Evolutionary conservation across 2,329 filamentous ascomycete genomes (phyloP), one percentile per base, ranked within the genome.

Genomic region (Colletotrichum salicis): DNA sequence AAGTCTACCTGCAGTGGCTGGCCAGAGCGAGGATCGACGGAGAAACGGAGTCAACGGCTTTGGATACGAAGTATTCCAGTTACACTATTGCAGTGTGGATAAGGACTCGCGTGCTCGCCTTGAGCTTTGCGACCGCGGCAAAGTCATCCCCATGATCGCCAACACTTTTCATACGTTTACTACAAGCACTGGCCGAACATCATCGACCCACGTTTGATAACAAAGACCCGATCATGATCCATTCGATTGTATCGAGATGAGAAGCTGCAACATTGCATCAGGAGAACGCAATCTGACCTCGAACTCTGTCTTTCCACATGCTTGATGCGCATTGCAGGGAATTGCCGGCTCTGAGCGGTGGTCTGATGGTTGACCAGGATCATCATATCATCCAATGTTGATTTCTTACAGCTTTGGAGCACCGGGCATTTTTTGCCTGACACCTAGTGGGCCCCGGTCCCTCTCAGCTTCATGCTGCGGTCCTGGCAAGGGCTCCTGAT

Each of bases 351-450:
- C 11, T 37, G 37, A 22, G 22, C 11, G 35, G 61, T 72, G 70
- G 66, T 48, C 66, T 70, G 70, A 72, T 64, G n/a, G 59, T 7
- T 29, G 33, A 54, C 68, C 35, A 64, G 60, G 66, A 65, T 65
- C 24, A 70, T 72, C 70, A 72, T 60, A 70, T 71, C 67, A 66
- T 72, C 48, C 37, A 70, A 65, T 58, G 56, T 64, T 58, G 55
- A 61, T 61, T 64, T 72, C 67, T 70, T 70, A 66, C 70, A 71
- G 69, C 33, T 69, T 64, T 61, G 67, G 66, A 70, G 66, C 57
- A 61, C 41, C 56, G 57, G 70, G 61, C 67, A 66, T 70, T 70
- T 58, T 27, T 61, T 61, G 57, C 67, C 67, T 66, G 60, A 66
- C 57, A 71, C 48, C 11, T 58, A n/a, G 70, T 72, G 70, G 70